A percentile compares a stretch with the other conserved stretches of the same genome.
Conservation (phyloP, 106 monocot species). For the Narthecium ossifragum region DNA sequence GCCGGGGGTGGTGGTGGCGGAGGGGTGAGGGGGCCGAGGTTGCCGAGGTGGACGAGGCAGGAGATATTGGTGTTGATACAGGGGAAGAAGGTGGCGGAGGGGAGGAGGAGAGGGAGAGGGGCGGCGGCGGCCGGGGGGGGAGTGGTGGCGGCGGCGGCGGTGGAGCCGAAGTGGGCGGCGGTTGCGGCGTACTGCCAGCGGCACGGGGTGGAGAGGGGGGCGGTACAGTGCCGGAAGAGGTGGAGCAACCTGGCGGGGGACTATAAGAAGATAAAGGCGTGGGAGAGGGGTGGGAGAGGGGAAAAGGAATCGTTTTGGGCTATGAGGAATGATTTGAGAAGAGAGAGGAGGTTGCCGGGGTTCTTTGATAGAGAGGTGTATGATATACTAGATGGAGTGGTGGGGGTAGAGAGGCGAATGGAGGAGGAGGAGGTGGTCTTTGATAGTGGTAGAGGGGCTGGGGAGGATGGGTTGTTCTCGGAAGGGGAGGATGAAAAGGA, state of each 20-base stretch:
- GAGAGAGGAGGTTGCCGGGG: conserved; percentile 73
- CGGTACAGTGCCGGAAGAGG: conserved; percentile 87
- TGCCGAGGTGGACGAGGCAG: conserved; percentile 85
- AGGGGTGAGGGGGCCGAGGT: conserved; percentile 31
- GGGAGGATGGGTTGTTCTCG: conserved; percentile 48
- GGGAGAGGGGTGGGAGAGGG: conserved; percentile 27
- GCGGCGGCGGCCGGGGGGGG: conserved; percentile 10
- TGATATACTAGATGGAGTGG: conserved; percentile 58
- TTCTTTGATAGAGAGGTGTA: conserved; percentile 90
- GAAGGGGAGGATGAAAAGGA: conserved; percentile 40
- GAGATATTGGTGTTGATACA: conserved; percentile 78
- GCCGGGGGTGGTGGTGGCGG: conserved; percentile 14
- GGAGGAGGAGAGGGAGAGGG: conserved; percentile 31
- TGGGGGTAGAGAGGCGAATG: conserved; percentile 9
- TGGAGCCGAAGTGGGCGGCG: conserved; percentile 59
- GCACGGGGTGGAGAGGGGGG: conserved; percentile 63
- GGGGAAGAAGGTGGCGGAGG: conserved; percentile 67
- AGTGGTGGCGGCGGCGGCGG: conserved; percentile 3
- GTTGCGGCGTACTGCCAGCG: conserved; percentile 56
- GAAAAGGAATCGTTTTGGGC: conserved; percentile 59
- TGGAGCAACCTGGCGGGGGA: conserved; percentile 91
- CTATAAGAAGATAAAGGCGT: conserved; percentile 84
- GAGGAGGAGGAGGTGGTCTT: conserved; percentile 24
- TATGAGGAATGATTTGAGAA: conserved; percentile 66
- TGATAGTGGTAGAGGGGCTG: conserved; percentile 39